Evolutionary conservation across 495 filamentous ascomycete species (phyloP).

Genomic region (Penicillium roqueforti): DNA sequence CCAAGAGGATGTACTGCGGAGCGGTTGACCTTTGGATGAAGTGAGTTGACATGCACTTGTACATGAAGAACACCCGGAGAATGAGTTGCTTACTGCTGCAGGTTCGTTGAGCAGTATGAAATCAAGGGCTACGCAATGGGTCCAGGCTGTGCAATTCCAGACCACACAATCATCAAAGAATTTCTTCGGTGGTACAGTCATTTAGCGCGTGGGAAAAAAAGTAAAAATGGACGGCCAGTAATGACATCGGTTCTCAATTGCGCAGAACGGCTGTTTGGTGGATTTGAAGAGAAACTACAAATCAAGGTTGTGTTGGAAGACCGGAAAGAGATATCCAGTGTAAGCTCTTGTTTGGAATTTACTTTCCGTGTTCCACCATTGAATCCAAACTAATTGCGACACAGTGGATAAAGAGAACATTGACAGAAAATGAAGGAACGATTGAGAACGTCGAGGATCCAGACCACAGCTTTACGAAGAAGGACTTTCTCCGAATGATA

Average conservation of each 20-base stretch:
- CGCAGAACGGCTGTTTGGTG: conserved; percentile 17
- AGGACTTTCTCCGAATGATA: conserved; percentile 17
- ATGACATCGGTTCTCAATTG: conserved; percentile 12
- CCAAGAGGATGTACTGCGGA: conserved; percentile 10
- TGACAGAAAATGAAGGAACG: conserved; percentile 9
- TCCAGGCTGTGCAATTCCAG: conserved; percentile 5
- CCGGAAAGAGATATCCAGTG: conserved; percentile 14
- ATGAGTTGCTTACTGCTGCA: conserved; percentile 8
- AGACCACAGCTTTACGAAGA: conserved; percentile 17
- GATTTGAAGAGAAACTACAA: conserved; percentile 15
- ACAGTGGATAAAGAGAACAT: conserved; percentile 20
- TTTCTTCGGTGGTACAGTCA: conserved; percentile 19
- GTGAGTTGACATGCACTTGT: conserved; percentile 8
- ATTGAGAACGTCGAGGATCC: conserved; percentile 18
- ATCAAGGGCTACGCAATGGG: conserved; percentile 11
- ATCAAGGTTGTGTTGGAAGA: conserved; percentile 16
- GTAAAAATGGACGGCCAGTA: conserved; percentile 15
- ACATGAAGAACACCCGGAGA: background rate
- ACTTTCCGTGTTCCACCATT: background rate
- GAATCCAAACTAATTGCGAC: conserved; percentile 7
- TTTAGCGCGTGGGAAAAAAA: conserved; percentile 4
- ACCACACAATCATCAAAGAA: conserved; percentile 16
- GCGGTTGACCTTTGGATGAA: conserved; percentile 10
- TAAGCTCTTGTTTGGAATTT: conserved; percentile 2
- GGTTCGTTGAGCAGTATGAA: conserved; percentile 7